Evolutionary conservation across 208 protist genomes (phyloP), one percentile per base, ranked within the genome.

Genomic region (Leishmania martiniquensis): DNA sequence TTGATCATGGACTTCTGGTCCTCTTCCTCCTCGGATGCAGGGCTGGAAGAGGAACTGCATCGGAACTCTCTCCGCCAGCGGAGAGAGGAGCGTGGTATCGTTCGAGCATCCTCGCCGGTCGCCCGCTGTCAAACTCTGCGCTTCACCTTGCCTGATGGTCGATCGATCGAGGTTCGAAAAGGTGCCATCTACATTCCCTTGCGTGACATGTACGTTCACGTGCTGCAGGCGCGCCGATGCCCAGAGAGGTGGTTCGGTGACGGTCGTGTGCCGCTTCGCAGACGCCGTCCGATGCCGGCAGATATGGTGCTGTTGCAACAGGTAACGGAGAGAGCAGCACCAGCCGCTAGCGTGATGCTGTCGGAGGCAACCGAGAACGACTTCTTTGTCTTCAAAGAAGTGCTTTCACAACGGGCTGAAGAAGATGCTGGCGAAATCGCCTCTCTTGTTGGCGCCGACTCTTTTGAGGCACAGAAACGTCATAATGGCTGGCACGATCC

Each of bases 161-260:
- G 77, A 22, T 67, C 54, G 51, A 57, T 91, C 13, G 81, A 85
- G 44, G 78, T 88, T 34, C 82, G 85, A 1, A 85, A 72, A 62
- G 90, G 90, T 1, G 78, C 86, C 62, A 85, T 94, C 54, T 94
- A 88, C 77, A 91, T 91, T 59, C 85, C 90, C 7, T 76, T 83
- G 15, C 86, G 90, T 52, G 81, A 87, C 34, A 74, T 75, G 22
- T 89, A 94, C 76, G 86, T 91, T 34, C 88, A 94, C 59, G 85
- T 91, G 25, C 75, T 83, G 59, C 76, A 84, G 54, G 90, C 86
- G 10, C 85, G 81, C 32, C 63, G 75, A 29, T 82, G 81, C 60
- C 88, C 90, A 20, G 81, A 83, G 47, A 66, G 51, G 47, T 94
- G 85, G 85, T 94, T 94, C 75, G 90, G 90, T 10, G 85, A 94